Percentiles rank a stretch among this genome's conserved stretches.
Conservation (phyloP, 176 grass and related monocot genomes). For the Avena atlantica region DNA sequence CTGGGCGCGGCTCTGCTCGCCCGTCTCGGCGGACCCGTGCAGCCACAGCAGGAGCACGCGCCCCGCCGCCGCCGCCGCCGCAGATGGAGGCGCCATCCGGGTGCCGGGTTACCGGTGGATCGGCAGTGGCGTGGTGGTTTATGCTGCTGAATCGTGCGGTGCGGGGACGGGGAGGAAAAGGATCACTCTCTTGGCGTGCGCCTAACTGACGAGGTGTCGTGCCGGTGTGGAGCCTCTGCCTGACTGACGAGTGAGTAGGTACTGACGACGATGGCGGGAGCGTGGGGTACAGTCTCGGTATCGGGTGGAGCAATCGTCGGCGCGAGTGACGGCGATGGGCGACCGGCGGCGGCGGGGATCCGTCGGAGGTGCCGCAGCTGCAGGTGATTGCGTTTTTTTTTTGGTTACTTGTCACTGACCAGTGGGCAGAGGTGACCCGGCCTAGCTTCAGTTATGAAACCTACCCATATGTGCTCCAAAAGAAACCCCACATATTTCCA, state of each 20-base stretch:
- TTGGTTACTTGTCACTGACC: neutral
- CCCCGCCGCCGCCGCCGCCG: neutral
- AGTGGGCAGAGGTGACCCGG: neutral
- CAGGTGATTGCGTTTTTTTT: neutral
- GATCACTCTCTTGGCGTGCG: too few species aligned
- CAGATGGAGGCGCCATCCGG: neutral
- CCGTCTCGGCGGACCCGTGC: conserved; percentile 56
- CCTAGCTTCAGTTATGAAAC: neutral
- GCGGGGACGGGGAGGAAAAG: neutral
- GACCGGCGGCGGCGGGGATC: neutral
- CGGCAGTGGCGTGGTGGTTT: neutral
- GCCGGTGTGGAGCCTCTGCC: too few species aligned
- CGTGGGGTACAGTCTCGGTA: too few species aligned
- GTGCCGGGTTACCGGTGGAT: neutral
- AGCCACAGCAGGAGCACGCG: conserved; percentile 58
- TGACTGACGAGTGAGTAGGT: neutral
- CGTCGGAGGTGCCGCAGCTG: neutral
- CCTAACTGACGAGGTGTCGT: too few species aligned
- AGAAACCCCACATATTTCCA: too few species aligned
- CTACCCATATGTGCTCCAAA: too few species aligned
- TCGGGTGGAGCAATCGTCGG: neutral
- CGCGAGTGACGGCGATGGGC: neutral
- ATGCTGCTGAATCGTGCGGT: neutral
- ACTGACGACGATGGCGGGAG: too few species aligned
- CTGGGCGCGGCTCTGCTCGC: conserved; percentile 45